Evolutionary conservation across 2,329 filamentous ascomycete species (phyloP), one percentile per base, ranked within the genome.

Genomic region (Aaosphaeria arxii): DNA sequence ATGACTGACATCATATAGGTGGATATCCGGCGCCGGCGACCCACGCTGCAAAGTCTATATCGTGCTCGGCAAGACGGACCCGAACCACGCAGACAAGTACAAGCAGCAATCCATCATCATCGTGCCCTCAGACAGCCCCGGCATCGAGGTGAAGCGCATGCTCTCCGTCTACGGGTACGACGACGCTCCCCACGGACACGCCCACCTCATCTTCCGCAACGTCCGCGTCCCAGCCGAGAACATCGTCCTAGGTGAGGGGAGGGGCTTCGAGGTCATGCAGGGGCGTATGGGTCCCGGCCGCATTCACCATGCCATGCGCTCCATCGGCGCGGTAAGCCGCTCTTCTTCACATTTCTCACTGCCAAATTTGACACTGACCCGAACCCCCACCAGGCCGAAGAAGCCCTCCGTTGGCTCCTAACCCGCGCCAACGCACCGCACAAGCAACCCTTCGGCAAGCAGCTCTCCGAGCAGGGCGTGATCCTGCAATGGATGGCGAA

Each of bases 181-280:
- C 68, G 91, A 96, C 62, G 92, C 92, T n/a, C 92, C 92, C 2
- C 92, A 97, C 70, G 92, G 92, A 44, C 92, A 97, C 73, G 91
- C 89, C 40, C 91, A 97, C 70, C 83, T 97, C 66, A 81, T 78
- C 40, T 96, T 97, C 76, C 80, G 85, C 50, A 85, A 96, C 66
- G 92, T 96, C 53, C 86, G 91, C 48, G 88, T 96, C 1, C 91
- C 91, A 4, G 82, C 78, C 17, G 75, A 77, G 57, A 91, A 88
- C 74, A 86, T 96, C 59, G 87, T 96, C 7, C 84, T 96, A 2
- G 92, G 92, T 49, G 88, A 92, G 70, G 90, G 92, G 51, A 84
- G 90, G 54, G 92, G 92, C n/a, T 96, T 96, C 69, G 91, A 96
- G 73, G 95, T 97, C 63, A 96, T 96, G 66, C 92, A 97, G 71